phyloP scores from a whole-genome alignment of 1,139 yeast species.

The Sugiyamaella novakii region DNA sequence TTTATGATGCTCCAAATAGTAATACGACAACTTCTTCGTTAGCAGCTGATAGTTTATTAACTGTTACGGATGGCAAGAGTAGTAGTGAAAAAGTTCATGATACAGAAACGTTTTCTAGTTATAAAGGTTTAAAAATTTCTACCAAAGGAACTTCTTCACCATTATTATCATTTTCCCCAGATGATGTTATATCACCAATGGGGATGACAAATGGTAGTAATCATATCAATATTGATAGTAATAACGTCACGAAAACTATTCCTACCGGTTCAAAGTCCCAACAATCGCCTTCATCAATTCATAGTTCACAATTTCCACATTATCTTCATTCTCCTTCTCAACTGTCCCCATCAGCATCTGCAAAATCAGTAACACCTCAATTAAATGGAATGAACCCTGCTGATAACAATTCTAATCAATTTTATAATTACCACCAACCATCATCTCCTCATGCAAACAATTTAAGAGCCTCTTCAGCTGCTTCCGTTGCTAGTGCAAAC shows the following conservation, averaged over 20 bases:
- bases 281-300: neutral
- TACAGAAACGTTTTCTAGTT: neutral
- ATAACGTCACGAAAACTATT: no score
- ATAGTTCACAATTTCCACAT: neutral
- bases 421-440: neutral
- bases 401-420: neutral
- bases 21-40: constrained; percentile 6
- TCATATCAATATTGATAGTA: no score
- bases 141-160: constrained; percentile 8
- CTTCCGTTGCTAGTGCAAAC: constrained; percentile 10
- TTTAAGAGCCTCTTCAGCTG: neutral
- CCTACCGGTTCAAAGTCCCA: no score
- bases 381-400: no score
- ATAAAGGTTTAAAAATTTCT: constrained; percentile 10
- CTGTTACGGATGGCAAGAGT: constrained; percentile 8
- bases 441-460: neutral
- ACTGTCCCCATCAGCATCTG: constrained; percentile 2
- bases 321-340: constrained; percentile 1
- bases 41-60: constrained; percentile 10
- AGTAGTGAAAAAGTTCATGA: neutral
- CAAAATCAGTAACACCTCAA: neutral
- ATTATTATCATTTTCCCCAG: constrained; percentile 8
- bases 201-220: constrained; percentile 2
- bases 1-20: constrained; percentile 14
- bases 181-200: neutral